Percentiles rank a stretch among this genome's conserved stretches.
phyloP scores from a whole-genome alignment of 202 grass and related monocot genomes.

The Cymbopogon flexuosus region DNA sequence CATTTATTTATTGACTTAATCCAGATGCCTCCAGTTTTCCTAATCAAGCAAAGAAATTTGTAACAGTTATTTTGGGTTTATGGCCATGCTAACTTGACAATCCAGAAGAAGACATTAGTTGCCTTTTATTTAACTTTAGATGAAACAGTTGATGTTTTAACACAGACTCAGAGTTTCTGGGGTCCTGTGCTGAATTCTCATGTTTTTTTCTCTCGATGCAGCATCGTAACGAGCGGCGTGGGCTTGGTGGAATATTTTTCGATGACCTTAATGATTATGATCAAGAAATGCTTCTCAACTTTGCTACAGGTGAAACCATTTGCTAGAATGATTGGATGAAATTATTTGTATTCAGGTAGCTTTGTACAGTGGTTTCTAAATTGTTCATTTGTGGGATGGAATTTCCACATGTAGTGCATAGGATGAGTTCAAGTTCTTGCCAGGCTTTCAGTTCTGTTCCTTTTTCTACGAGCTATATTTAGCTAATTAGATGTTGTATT shows the following conservation, averaged over 20 bases:
- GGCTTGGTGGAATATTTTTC: constrained; percentile 98
- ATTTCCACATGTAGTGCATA: neutral
- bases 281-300: constrained; percentile 97
- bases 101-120: neutral
- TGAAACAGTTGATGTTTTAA: neutral
- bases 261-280: constrained; percentile 91
- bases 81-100: neutral
- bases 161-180: neutral
- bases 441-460: neutral
- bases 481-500: neutral
- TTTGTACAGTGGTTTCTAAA: neutral
- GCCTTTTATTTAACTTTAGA: neutral
- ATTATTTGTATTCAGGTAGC: neutral
- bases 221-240: constrained; percentile 84
- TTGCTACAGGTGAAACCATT: constrained; percentile 60
- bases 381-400: neutral
- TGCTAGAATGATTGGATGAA: constrained; percentile 4
- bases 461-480: neutral
- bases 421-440: neutral
- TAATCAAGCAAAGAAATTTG: neutral
- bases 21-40: neutral
- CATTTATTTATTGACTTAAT: neutral
- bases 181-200: neutral
- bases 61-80: neutral
- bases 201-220: constrained; percentile 39